Percentiles rank a stretch among this genome's conserved stretches.
These are phyloP conservation scores for Russula sp. DNA, from an alignment of 768 basidiomycete genomes.

Conservation along the genomic window DNA sequence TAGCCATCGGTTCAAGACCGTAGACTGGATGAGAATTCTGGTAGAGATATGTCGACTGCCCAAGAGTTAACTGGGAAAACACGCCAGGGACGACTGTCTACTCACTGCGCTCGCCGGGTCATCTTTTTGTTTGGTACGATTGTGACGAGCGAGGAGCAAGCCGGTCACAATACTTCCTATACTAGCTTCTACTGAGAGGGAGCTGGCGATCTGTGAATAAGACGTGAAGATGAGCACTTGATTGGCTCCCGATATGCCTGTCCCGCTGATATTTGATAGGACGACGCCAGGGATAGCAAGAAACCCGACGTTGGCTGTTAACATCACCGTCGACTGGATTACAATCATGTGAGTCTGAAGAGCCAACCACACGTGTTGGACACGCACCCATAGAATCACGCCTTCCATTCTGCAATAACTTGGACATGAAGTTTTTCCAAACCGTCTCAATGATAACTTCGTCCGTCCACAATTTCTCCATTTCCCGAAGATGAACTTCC, in stretches of 20 bases:
- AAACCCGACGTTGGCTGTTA: conserved; percentile 38
- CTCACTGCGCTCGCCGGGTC: conserved; percentile 21
- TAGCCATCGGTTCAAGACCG: conserved; percentile 21
- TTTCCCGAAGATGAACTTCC: conserved; percentile 10
- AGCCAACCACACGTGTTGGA: conserved; percentile 4
- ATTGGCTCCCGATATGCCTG: background rate
- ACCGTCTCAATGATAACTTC: conserved; percentile 3
- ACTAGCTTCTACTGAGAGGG: conserved; percentile 47
- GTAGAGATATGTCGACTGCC: conserved; percentile 16
- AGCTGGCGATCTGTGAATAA: conserved; percentile 49
- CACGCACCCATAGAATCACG: no score
- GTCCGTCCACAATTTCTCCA: conserved; percentile 13
- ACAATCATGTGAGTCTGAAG: no score
- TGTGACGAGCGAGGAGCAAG: conserved; percentile 24
- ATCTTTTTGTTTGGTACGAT: conserved; percentile 17
- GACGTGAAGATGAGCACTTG: conserved; percentile 33
- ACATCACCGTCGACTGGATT: conserved; percentile 36
- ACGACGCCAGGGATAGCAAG: conserved; percentile 37
- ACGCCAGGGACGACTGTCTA: background rate
- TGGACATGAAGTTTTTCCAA: conserved; percentile 18
- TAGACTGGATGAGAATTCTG: background rate
- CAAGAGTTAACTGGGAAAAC: background rate
- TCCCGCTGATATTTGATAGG: background rate
- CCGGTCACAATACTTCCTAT: conserved; percentile 43
- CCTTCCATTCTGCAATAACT: no score